These are phyloP conservation scores for Alnus glutinosa DNA, from an alignment of 306 rosid genomes.

Conservation along the genomic window DNA sequence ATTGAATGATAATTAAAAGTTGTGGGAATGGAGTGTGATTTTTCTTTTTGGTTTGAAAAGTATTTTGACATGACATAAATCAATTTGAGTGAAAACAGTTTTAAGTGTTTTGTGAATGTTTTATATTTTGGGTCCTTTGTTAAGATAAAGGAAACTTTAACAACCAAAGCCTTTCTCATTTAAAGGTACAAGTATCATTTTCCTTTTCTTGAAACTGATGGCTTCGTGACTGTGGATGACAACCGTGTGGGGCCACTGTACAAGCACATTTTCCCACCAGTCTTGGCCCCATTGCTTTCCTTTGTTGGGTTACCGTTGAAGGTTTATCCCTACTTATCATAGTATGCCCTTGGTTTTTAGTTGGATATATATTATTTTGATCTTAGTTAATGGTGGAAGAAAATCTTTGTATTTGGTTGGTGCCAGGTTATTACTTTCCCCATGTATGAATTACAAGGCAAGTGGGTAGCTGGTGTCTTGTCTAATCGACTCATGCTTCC, in stretches of 20 bases:
- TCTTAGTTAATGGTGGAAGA: background rate
- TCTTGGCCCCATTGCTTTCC: slow-evolving; percentile 70
- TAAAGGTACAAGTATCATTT: slow-evolving; percentile 62
- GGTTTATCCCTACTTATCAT: slow-evolving; percentile 34
- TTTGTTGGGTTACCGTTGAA: slow-evolving; percentile 74
- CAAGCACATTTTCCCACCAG: slow-evolving; percentile 80
- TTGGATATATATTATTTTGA: background rate
- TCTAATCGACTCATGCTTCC: slow-evolving; percentile 65
- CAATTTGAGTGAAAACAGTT: no score
- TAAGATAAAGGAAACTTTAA: no score
- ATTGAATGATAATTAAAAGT: no score
- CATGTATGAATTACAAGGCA: slow-evolving; percentile 64
- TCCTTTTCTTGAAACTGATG: slow-evolving; percentile 69
- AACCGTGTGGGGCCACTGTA: slow-evolving; percentile 76
- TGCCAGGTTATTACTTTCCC: slow-evolving; percentile 62
- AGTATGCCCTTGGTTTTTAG: slow-evolving; percentile 3
- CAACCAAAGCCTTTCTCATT: slow-evolving; percentile 6
- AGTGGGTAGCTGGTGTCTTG: slow-evolving; percentile 75
- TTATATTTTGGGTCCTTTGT: no score
- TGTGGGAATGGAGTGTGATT: background rate
- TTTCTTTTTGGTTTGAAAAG: background rate
- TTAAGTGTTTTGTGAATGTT: background rate
- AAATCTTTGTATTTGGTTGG: slow-evolving; percentile 7
- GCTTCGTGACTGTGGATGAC: slow-evolving; percentile 61
- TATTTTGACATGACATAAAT: no score